Conservation (phyloP, 495 filamentous ascomycete genomes). For the Rhypophila decipiens region DNA sequence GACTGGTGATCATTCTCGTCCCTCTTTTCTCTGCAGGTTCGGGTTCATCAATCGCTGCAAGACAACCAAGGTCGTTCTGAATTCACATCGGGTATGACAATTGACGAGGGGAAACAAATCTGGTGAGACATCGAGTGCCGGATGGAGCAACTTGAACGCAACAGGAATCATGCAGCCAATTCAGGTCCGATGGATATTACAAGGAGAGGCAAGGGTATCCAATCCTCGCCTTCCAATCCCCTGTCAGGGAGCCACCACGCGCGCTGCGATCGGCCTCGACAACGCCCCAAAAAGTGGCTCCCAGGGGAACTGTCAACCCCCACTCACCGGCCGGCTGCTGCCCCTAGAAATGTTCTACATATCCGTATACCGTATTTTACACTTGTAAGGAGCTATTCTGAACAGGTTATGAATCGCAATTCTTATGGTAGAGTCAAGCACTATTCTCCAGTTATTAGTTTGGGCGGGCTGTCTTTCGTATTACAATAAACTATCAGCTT, state of each 20-base stretch:
- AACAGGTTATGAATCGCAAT: too few species aligned
- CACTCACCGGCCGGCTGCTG: too few species aligned
- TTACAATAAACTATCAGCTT: too few species aligned
- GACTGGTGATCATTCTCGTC: too few species aligned
- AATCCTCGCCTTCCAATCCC: background rate
- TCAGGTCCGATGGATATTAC: background rate
- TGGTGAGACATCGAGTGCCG: slow-evolving; percentile 3
- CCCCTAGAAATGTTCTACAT: too few species aligned
- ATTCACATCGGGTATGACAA: background rate
- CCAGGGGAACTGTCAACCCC: background rate
- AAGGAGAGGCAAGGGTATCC: background rate
- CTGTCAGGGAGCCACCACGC: background rate
- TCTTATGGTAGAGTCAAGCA: too few species aligned
- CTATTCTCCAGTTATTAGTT: too few species aligned
- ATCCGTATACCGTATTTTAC: too few species aligned
- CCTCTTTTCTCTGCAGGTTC: too few species aligned
- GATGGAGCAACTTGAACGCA: background rate
- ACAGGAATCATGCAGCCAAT: background rate
- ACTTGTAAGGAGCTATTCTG: too few species aligned
- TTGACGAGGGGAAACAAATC: slow-evolving; percentile 3
- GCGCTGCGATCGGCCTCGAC: background rate
- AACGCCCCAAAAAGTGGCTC: background rate
- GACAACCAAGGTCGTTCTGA: background rate
- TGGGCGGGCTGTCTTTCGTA: too few species aligned
- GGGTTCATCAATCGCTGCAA: background rate